These are phyloP conservation scores for Amaranthus cruentus DNA, from an alignment of 148 eudicot species.

Conservation along the genomic window DNA sequence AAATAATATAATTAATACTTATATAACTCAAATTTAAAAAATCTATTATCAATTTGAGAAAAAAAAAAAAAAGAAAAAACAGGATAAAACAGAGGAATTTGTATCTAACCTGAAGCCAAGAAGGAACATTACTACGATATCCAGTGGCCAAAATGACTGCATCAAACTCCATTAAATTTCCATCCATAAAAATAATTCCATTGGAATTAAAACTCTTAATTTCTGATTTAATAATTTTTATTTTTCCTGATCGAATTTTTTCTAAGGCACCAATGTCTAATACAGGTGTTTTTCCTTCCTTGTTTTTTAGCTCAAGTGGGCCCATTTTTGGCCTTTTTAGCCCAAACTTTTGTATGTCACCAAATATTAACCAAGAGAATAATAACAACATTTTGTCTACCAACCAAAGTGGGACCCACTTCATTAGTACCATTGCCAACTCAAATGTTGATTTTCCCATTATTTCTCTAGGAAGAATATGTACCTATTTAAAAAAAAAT, in stretches of 20 bases:
- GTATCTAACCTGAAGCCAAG: conserved; percentile 75
- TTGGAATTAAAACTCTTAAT: conserved; percentile 43
- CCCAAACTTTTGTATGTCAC: conserved; percentile 51
- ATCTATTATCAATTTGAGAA: not conserved
- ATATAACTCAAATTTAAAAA: not conserved
- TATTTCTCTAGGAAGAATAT: conserved; percentile 76
- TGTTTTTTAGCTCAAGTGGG: conserved; percentile 72
- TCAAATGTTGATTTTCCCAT: conserved; percentile 74
- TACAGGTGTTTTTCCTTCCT: conserved; percentile 77
- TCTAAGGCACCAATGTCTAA: conserved; percentile 71
- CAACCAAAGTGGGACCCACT: conserved; percentile 81
- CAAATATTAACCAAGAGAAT: conserved; percentile 64
- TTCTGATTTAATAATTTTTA: conserved; percentile 54
- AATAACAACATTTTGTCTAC: conserved; percentile 64
- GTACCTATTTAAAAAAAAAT: conserved; percentile 41
- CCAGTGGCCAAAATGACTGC: conserved; percentile 80
- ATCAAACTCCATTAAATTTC: conserved; percentile 50
- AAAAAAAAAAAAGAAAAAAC: conserved; percentile 1
- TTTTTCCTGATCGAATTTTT: conserved; percentile 57
- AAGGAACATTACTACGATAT: conserved; percentile 84
- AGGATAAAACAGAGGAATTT: conserved; percentile 26
- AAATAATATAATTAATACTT: too few species aligned
- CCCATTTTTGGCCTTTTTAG: conserved; percentile 63
- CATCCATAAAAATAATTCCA: conserved; percentile 50
- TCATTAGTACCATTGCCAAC: conserved; percentile 52